A percentile compares a stretch with the other conserved stretches of the same genome.
Evolutionary conservation across 139 green algal species (phyloP).

Genomic region (Closterium sp.): DNA sequence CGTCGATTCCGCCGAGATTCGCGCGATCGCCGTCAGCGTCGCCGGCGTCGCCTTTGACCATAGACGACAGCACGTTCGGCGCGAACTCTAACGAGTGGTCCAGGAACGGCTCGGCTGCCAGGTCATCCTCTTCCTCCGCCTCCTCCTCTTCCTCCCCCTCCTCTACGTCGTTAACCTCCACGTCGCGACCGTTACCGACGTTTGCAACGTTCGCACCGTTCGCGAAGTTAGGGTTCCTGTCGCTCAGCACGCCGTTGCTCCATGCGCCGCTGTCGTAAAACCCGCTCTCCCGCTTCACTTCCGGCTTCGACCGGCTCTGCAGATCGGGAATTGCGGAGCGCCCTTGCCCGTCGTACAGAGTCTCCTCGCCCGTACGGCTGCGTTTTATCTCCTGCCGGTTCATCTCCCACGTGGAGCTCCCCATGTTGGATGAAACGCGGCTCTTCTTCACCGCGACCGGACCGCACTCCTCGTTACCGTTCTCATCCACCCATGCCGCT

Average conservation of each 20-base stretch:
- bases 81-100: neutral
- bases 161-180: neutral
- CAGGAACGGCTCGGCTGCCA: neutral
- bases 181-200: neutral
- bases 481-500: neutral
- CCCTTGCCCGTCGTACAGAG: neutral
- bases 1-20: neutral
- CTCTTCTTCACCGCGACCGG: neutral
- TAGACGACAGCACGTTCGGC: neutral
- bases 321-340: neutral
- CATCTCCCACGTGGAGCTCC: neutral
- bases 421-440: neutral
- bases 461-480: neutral
- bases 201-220: neutral
- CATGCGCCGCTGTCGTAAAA: neutral
- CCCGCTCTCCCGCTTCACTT: neutral
- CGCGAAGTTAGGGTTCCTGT: neutral
- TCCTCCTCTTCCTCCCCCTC: neutral
- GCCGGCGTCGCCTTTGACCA: neutral
- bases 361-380: neutral
- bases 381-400: neutral
- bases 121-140: neutral
- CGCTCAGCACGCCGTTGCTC: neutral
- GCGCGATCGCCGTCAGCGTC: neutral
- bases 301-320: neutral